phyloP scores from a whole-genome alignment of 306 rosid species.

The Cotoneaster glaucophyllus region DNA sequence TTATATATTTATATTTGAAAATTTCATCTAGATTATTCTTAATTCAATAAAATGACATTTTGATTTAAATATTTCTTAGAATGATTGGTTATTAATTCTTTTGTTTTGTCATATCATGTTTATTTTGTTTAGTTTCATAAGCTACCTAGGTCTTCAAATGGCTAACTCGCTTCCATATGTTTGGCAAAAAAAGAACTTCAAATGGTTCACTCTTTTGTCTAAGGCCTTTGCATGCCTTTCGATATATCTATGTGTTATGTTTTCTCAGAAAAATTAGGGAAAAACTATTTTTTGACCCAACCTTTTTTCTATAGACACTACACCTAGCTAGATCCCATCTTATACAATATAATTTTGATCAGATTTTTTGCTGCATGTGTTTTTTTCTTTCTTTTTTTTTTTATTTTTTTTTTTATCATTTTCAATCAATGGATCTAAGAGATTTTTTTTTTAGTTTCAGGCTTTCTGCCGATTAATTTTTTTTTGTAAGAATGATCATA shows the following conservation, averaged over 20 bases:
- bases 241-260: background rate
- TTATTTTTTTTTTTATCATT: background rate
- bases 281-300: background rate
- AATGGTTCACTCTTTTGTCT: background rate
- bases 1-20: background rate
- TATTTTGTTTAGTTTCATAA: too few relatives aligned
- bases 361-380: background rate
- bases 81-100: background rate
- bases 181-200: background rate
- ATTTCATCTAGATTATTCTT: background rate
- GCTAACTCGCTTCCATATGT: background rate
- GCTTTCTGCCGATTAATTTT: background rate
- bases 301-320: background rate
- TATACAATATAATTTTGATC: background rate
- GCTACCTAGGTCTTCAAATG: background rate
- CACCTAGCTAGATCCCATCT: background rate
- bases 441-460: background rate
- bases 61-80: background rate
- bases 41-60: background rate
- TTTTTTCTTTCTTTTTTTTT: background rate
- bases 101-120: background rate
- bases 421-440: background rate
- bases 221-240: background rate
- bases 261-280: background rate
- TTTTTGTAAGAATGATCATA: background rate